Evolutionary conservation across 1,284 basidiomycete genomes (phyloP).

Genomic region (Microbotryomycetes sp.): DNA sequence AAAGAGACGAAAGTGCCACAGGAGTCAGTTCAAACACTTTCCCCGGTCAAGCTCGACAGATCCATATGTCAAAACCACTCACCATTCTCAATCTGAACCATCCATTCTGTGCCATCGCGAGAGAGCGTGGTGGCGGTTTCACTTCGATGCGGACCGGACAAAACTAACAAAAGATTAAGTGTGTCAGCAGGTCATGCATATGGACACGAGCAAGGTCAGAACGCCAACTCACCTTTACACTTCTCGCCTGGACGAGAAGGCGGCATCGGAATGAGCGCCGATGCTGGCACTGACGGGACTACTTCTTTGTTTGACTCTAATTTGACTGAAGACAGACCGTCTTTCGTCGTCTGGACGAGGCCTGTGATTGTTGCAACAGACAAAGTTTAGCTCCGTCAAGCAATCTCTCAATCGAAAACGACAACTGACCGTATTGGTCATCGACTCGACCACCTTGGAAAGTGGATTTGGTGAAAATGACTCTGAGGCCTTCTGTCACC

Average conservation of each 20-base stretch:
- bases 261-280: constrained; percentile 20
- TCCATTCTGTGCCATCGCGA: constrained; percentile 34
- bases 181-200: constrained; percentile 8
- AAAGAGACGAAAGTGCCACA: no score
- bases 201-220: not conserved
- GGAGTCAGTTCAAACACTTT: no score
- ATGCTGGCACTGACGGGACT: constrained; percentile 20
- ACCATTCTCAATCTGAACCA: constrained; percentile 17
- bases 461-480: constrained; percentile 10
- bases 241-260: constrained; percentile 24
- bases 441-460: constrained; percentile 20
- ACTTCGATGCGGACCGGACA: constrained; percentile 31
- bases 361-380: no score
- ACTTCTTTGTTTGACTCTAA: constrained; percentile 23
- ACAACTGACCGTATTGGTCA: constrained; percentile 24
- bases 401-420: not conserved
- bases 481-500: constrained; percentile 9
- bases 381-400: not conserved
- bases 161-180: constrained; percentile 16
- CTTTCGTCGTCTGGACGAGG: constrained; percentile 7
- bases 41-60: no score
- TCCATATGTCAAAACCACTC: not conserved
- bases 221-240: constrained; percentile 17
- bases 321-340: constrained; percentile 10
- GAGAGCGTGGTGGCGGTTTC: constrained; percentile 19